Conservation (phyloP, 371 early-diverging fungal species). For the Mucor saturninus region DNA sequence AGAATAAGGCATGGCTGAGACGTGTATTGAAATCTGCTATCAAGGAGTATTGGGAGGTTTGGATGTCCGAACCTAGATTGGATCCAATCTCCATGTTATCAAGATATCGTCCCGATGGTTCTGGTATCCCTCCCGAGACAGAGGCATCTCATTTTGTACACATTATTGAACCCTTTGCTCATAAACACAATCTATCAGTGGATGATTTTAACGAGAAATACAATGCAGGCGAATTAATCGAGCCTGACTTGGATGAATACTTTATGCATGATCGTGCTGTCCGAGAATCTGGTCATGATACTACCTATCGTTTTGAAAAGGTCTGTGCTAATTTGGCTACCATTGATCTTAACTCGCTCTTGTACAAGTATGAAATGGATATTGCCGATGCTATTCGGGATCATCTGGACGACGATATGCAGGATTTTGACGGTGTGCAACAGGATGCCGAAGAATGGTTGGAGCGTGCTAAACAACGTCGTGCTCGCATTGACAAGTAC, state of each 20-base stretch:
- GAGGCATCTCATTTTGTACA: slow-evolving; percentile 95
- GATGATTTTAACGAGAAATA: slow-evolving; percentile 78
- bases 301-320: slow-evolving; percentile 93
- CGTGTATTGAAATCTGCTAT: slow-evolving; percentile 77
- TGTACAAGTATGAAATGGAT: slow-evolving; percentile 96
- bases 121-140: slow-evolving; percentile 97
- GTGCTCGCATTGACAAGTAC: slow-evolving; percentile 65
- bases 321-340: slow-evolving; percentile 92
- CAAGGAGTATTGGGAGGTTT: slow-evolving; percentile 92
- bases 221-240: slow-evolving; percentile 63
- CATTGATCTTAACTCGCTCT: slow-evolving; percentile 87
- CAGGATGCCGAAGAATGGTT: slow-evolving; percentile 59
- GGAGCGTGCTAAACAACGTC: slow-evolving; percentile 57
- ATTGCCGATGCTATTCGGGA: slow-evolving; percentile 75
- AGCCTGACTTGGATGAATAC: slow-evolving; percentile 90
- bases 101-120: slow-evolving; percentile 86
- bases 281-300: slow-evolving; percentile 97
- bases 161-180: slow-evolving; percentile 85
- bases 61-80: slow-evolving; percentile 84
- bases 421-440: slow-evolving; percentile 48
- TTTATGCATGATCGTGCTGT: slow-evolving; percentile 97
- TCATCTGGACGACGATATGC: slow-evolving; percentile 63
- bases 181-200: slow-evolving; percentile 65
- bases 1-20: slow-evolving; percentile 82
- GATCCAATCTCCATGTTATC: slow-evolving; percentile 81